A percentile compares a stretch with the other conserved stretches of the same genome.
These are phyloP conservation scores for Phytophthora idaei DNA, from an alignment of 352 stramenopile species.

Conservation along the genomic window DNA sequence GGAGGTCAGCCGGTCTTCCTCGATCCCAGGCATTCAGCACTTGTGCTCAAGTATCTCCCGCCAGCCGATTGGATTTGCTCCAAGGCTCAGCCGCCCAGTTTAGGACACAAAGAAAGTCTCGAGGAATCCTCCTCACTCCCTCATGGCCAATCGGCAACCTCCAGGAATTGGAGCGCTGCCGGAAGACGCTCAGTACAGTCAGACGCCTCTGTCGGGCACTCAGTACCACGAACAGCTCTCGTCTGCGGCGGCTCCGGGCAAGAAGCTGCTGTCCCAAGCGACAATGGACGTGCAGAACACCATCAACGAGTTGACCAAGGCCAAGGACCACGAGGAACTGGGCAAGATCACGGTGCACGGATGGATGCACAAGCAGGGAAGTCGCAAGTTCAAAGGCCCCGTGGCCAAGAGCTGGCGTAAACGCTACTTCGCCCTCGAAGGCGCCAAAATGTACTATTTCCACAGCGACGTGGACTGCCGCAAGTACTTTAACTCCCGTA, in stretches of 20 bases:
- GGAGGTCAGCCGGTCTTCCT: constrained; percentile 19
- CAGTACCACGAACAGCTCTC: constrained; percentile 40
- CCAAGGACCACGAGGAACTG: constrained; percentile 44
- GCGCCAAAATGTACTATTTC: constrained; percentile 89
- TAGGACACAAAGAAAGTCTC: constrained; percentile 35
- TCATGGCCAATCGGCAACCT: constrained; percentile 39
- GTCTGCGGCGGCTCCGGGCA: constrained; percentile 27
- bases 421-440: constrained; percentile 85
- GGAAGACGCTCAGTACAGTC: constrained; percentile 41
- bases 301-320: constrained; percentile 76
- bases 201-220: constrained; percentile 34
- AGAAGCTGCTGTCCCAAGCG: constrained; percentile 36
- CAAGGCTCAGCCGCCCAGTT: constrained; percentile 1
- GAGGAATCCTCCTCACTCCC: background rate
- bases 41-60: constrained; percentile 8
- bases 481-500: constrained; percentile 88
- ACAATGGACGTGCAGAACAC: constrained; percentile 58
- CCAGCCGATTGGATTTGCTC: constrained; percentile 29
- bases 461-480: constrained; percentile 83
- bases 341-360: constrained; percentile 79
- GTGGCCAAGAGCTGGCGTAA: constrained; percentile 84
- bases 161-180: constrained; percentile 27
- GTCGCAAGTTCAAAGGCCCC: constrained; percentile 80
- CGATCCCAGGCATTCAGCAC: constrained; percentile 18
- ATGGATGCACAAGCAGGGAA: constrained; percentile 88